Percentiles rank a stretch among this genome's conserved stretches.
Conservation (phyloP, 177 flowering plant species). For the Vitis hybrid region DNA sequence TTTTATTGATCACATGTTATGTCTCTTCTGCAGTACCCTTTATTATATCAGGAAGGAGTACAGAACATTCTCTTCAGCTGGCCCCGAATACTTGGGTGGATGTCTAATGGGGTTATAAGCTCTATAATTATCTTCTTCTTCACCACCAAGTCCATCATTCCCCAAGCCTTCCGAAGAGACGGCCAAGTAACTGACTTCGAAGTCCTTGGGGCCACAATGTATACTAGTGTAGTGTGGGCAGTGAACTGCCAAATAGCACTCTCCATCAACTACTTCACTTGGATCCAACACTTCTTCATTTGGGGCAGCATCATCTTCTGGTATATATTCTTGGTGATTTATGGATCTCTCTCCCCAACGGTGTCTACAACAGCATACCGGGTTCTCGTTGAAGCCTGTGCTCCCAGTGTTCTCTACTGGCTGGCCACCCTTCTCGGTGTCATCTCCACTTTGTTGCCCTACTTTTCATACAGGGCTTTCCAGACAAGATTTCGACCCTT, state of each 20-base stretch:
- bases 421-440: constrained; percentile 49
- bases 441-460: constrained; percentile 55
- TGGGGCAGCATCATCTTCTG: constrained; percentile 81
- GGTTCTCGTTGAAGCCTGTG: constrained; percentile 69
- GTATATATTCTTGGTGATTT: constrained; percentile 61
- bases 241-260: constrained; percentile 83
- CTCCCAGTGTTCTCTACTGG: constrained; percentile 64
- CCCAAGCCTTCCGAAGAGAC: constrained; percentile 60
- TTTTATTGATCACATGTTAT: neutral
- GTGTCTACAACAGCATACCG: constrained; percentile 66
- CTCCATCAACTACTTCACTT: constrained; percentile 76
- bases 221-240: constrained; percentile 70
- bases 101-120: constrained; percentile 58
- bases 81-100: constrained; percentile 76
- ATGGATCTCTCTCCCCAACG: constrained; percentile 51
- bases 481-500: constrained; percentile 56
- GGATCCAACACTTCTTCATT: constrained; percentile 78
- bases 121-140: constrained; percentile 68
- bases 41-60: constrained; percentile 66
- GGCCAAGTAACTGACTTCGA: constrained; percentile 57
- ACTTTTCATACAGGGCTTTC: constrained; percentile 49
- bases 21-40: constrained; percentile 48
- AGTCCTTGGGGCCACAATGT: constrained; percentile 64
- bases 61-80: constrained; percentile 77
- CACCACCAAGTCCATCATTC: constrained; percentile 31